These are phyloP conservation scores for Cladosporium sp. DNA, from an alignment of 2,329 filamentous ascomycete genomes.

Conservation along the genomic window DNA sequence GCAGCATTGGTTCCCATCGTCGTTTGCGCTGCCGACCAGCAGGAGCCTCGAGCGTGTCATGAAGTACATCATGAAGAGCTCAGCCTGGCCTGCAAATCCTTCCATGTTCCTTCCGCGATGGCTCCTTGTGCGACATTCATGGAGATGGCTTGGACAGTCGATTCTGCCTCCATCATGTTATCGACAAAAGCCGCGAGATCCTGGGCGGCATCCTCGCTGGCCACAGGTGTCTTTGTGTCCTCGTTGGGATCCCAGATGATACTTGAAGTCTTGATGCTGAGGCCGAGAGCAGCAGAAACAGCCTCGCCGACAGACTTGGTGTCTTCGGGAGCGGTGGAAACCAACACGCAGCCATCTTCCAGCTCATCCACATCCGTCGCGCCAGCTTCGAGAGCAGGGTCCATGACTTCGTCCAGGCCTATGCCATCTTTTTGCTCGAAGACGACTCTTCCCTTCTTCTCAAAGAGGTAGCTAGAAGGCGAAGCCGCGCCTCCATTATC, in stretches of 20 bases:
- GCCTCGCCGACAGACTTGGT: slow-evolving; percentile 60
- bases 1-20: no score
- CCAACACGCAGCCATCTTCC: slow-evolving; percentile 63
- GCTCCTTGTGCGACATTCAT: slow-evolving; percentile 54
- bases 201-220: slow-evolving; percentile 52
- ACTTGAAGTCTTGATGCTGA: slow-evolving; percentile 68
- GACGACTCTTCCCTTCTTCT: slow-evolving; percentile 68
- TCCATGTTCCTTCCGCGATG: slow-evolving; percentile 23
- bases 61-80: neutral
- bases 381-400: slow-evolving; percentile 79
- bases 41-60: no score
- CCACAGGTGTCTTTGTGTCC: slow-evolving; percentile 65
- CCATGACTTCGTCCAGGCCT: slow-evolving; percentile 66
- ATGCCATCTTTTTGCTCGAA: slow-evolving; percentile 57
- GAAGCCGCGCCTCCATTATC: slow-evolving; percentile 64
- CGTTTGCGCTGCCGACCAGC: no score
- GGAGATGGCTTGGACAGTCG: slow-evolving; percentile 74
- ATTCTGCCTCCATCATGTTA: slow-evolving; percentile 56
- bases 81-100: slow-evolving; percentile 24
- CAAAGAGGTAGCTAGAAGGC: slow-evolving; percentile 78
- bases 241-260: slow-evolving; percentile 82
- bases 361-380: slow-evolving; percentile 68
- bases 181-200: slow-evolving; percentile 57
- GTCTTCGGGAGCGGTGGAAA: slow-evolving; percentile 64
- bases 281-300: slow-evolving; percentile 57